Evolutionary conservation across 75 land plant species (phyloP), one percentile per base, ranked within the genome.

Genomic region (Cryptomeria japonica): DNA sequence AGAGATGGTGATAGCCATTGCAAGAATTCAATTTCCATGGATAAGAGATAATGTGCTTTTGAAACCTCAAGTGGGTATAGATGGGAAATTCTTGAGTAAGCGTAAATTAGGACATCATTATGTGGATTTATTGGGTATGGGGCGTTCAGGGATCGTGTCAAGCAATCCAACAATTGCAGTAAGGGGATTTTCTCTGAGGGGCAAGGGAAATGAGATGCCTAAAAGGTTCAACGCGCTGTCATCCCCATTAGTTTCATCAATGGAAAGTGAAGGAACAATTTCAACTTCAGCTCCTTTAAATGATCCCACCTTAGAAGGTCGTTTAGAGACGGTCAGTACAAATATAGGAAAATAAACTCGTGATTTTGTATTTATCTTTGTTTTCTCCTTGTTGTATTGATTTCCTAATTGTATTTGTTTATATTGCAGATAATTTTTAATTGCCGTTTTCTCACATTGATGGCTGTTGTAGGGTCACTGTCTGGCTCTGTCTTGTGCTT

Each of bases 401-500:
- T 80, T 44, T 25, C 14, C 28, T 80, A 42, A 80, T 44, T 80
- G 47, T n/a, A 39, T 1, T 42, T 25, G 46, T 42, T 80, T 44
- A 44, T 25, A 28, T 44, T 80, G 47, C 93, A 92, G 93, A 28
- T 85, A 64, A 92, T 92, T 73, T 92, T 91, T 86, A 85, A 92
- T 82, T 92, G 92, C 85, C 89, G 93, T 51, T 92, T 92, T 85
- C 46, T 92, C 87, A 91, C 93, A 16, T 58, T 91, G 84, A 82
- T 91, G 83, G 93, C 87, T 46, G 92, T 92, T 68, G 73, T 89
- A 25, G 93, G 93, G 14, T 92, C 93, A 38, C 83, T 92, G 61
- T 87, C 90, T 64, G 93, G 93, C 25, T 86, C 93, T 84, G 16
- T 92, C 42, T 87, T 92, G 82, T 92, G 93, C 85, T 92, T 91